Evolutionary conservation across 345 rosid species (phyloP), one percentile per base, ranked within the genome.

Genomic region (Lumnitzera racemosa): DNA sequence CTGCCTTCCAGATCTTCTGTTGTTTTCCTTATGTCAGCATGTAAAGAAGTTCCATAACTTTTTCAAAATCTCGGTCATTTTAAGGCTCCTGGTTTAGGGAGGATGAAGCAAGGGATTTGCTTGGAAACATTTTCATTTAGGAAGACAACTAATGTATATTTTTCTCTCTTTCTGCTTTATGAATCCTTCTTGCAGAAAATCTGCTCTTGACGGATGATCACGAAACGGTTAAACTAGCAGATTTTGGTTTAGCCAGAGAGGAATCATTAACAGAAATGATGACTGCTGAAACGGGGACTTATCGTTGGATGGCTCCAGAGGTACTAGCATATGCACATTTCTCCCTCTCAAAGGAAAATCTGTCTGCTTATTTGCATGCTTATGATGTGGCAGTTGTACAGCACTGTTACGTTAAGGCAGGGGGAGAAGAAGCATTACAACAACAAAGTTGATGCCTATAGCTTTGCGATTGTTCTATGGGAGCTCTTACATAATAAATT

Each of bases 291-390:
- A 92, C 97, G 1, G 97, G 97, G 64, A 92, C 98, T 51, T 89
- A 91, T 67, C 78, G 92, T 15, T 89, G 96, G 98, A 91, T 91
- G 98, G 96, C 96, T 27, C 96, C 96, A 1, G 97, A 92, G 96
- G 96, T 92, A 53, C 50, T 13, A 49, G 6, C 23, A 12, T 58
- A 11, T 16, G 15, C 36, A n/a, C 4, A 4, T 12, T 3, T 48
- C 15, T 53, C 29, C 41, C 47, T 52, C 27, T 24, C 27, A 13
- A 0, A 13, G 50, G 25, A 47, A 46, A 15, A 16, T 46, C 17
- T 25, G 53, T 4, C 47, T 46, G 3, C 25, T 51, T 52, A n/a
- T 5, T 15, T 46, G 24, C 5, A 41, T 48, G 55, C 49, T 65
- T 57, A 20, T 57, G 43, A 50, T 29, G 55, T 11, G 75, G 65